Evolutionary conservation across 164 flowering plant genomes (phyloP).

Genomic region (Warburgia ugandensis): DNA sequence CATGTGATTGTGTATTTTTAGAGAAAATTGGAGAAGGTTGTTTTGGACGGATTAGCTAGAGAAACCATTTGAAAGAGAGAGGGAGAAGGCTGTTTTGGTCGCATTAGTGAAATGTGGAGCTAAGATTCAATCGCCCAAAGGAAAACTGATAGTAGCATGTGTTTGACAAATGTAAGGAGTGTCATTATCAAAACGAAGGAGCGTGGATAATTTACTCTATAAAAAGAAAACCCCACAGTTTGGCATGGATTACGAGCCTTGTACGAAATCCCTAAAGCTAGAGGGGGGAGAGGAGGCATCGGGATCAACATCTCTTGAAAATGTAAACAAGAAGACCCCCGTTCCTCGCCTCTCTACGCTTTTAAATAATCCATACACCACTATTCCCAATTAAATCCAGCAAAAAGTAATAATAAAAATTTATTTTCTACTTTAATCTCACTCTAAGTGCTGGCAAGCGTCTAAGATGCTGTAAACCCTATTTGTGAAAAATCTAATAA

Average conservation of each 20-base stretch:
- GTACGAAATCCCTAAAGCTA: slow-evolving; percentile 35
- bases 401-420: too few relatives aligned
- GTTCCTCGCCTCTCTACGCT: slow-evolving; percentile 4
- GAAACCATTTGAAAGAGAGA: too few relatives aligned
- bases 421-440: background rate
- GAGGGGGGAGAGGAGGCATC: slow-evolving; percentile 11
- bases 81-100: too few relatives aligned
- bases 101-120: too few relatives aligned
- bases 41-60: too few relatives aligned
- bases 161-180: background rate
- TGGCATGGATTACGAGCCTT: slow-evolving; percentile 26
- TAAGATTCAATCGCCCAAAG: too few relatives aligned
- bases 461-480: slow-evolving; percentile 1
- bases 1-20: too few relatives aligned
- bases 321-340: slow-evolving; percentile 32
- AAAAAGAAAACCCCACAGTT: background rate
- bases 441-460: background rate
- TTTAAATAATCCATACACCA: background rate
- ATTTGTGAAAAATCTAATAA: too few relatives aligned
- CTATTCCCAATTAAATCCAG: background rate
- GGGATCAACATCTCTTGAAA: slow-evolving; percentile 31
- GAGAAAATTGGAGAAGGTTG: too few relatives aligned
- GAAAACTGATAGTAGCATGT: too few relatives aligned
- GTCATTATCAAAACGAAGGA: background rate
- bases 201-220: too few relatives aligned